Base-by-base conservation (phyloP, 2,329 filamentous ascomycete species). In the Neofusicoccum umdonicola region DNA sequence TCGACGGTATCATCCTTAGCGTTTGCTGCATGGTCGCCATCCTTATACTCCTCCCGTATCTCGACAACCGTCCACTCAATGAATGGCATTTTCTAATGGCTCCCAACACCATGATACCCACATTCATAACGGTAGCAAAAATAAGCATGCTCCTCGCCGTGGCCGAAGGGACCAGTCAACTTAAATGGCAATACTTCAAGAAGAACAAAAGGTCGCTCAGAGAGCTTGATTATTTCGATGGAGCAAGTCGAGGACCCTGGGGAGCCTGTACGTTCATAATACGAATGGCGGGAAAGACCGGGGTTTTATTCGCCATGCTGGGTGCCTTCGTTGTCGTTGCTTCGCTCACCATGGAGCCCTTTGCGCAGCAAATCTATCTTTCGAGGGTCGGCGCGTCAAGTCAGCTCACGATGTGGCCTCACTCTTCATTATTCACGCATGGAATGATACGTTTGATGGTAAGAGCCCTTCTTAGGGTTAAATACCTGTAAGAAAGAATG, bases 161-260 rank as follows among this genome's bases (percentile, higher is more conserved):
- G 12, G 70, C 73, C 1, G 70, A 72, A 37, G 72, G 71, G 34
- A 67, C 78, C 31, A 70, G 72, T 47, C 77, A 80, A 64, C 66
- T 77, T 35, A 79, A 78, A 22, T 79, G 77, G 77, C n/a, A 66
- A 3, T 69, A 74, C 62, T 74, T 74, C 58, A 42, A 66, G 9
- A 52, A 62, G 9, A 58, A 47, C 2, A 17, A 35, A 7, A 68
- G 63, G 12, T 52, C 54, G 17, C 65, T 77, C 5, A 35, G 63
- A 22, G 65, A 74, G 31, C 67, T 75, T n/a, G 70, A 74, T 50
- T 17, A 66, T 4, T 75, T 73, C 22, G 73, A 76, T 47, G 68
- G 68, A 11, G 72, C 74, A 0, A 73, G 71, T 39, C 67, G 73
- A 11, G 74, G 60, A 9, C 47, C 60, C 13, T 63, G 60, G 47